Evolutionary conservation across 2,329 filamentous ascomycete species (phyloP).

Genomic region (Monosporascus sp.): DNA sequence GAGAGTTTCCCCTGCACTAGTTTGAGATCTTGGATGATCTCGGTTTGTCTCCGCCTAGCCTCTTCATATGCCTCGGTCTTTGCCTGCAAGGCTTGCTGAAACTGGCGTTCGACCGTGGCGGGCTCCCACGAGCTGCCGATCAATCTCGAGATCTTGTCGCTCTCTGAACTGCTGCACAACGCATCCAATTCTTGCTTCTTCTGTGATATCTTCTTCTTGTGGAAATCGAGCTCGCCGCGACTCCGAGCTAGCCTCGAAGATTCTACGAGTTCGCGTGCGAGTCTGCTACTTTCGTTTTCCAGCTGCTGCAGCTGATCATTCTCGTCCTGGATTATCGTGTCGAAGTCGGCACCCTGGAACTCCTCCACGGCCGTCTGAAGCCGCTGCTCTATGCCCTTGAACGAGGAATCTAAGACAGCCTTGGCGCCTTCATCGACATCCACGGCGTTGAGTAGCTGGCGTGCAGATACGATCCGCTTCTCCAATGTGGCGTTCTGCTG

Average conservation of each 20-base stretch:
- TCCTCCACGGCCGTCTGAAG: conserved; percentile 59
- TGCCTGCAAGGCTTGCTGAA: conserved; percentile 56
- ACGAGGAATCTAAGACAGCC: conserved; percentile 68
- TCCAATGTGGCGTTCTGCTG: conserved; percentile 71
- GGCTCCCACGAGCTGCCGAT: conserved; percentile 65
- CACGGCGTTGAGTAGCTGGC: conserved; percentile 66
- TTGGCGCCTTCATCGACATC: conserved; percentile 81
- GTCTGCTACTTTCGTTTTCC: conserved; percentile 65
- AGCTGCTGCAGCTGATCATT: conserved; percentile 62
- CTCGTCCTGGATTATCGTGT: conserved; percentile 62
- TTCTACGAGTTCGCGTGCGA: conserved; percentile 77
- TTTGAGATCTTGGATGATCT: conserved; percentile 65
- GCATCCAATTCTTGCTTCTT: conserved; percentile 71
- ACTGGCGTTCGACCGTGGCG: conserved; percentile 64
- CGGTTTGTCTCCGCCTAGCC: conserved; percentile 65
- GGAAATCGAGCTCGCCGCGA: conserved; percentile 74
- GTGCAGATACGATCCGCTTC: conserved; percentile 59
- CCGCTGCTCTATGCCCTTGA: conserved; percentile 61
- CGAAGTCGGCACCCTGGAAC: conserved; percentile 60
- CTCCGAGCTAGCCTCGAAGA: conserved; percentile 77
- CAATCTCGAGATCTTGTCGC: conserved; percentile 59
- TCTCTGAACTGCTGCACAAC: conserved; percentile 64
- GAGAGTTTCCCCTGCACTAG: conserved; percentile 71
- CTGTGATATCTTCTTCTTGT: conserved; percentile 74
- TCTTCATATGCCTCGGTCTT: conserved; percentile 56